Evolutionary conservation across 2,329 filamentous ascomycete genomes (phyloP), one percentile per base, ranked within the genome.

Genomic region (Plectosphaerella plurivora): DNA sequence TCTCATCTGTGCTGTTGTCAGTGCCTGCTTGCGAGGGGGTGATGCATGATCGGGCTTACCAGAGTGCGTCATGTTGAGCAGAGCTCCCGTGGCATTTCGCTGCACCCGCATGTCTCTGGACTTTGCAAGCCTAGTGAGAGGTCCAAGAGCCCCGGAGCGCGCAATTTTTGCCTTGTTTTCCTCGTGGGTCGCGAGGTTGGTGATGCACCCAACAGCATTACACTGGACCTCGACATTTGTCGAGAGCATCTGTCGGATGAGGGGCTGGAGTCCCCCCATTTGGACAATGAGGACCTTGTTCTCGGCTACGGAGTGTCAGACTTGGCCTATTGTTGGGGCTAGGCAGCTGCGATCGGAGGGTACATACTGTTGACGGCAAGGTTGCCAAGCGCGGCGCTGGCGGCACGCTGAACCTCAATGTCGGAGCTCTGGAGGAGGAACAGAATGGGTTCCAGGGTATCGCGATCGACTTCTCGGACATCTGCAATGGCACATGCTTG

Each of bases 121-220:
- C 72, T 96, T 97, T 56, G 94, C 94, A 53, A 99, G 76, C 57
- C 89, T 84, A 45, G 94, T 99, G 61, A 99, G 76, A 9, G 94
- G 94, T 8, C 88, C 90, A 52, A 99, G 79, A 51, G 94, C 94
- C 53, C 94, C 94, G 4, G 94, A 99, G 56, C 91, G 84, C 60
- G 94, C 94, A 69, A 99, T 99, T 75, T 96, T 97, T 53, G 94
- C 92, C 75, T 99, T 99, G 76, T 99, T 99, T 62, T 97, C 94
- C 73, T 99, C 94, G 65, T 99, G 94, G 3, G 94, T 99, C 51
- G 94, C 94, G 52, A 99, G 75, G 67, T 99, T 99, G 45, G 94
- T 99, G 69, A 99, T 99, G 75, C 94, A 99, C 49, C 94, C 94
- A 55, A 99, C 94, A 44, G 94, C 94, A 70, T 99, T 99, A 78